These are phyloP conservation scores for Trypanosoma caninum DNA, from an alignment of 208 protist species.

Conservation along the genomic window DNA sequence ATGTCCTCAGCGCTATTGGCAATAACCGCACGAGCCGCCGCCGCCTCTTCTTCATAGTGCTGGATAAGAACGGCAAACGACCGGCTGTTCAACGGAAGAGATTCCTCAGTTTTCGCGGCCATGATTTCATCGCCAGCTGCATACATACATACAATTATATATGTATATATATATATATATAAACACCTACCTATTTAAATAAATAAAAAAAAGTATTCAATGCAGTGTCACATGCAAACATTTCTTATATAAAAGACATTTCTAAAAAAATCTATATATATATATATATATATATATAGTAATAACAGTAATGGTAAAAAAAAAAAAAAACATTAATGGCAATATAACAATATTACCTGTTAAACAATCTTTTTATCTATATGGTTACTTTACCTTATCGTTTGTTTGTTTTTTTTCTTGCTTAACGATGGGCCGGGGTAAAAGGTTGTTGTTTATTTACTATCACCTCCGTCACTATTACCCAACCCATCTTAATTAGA, in stretches of 20 bases:
- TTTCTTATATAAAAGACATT: too few relatives aligned
- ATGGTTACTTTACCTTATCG: too few relatives aligned
- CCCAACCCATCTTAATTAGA: not conserved
- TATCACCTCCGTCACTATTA: not conserved
- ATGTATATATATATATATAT: not conserved
- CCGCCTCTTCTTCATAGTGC: constrained; percentile 19
- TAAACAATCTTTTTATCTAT: too few relatives aligned
- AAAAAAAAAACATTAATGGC: too few relatives aligned
- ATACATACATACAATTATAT: too few relatives aligned
- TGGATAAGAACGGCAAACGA: constrained; percentile 15
- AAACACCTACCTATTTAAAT: not conserved
- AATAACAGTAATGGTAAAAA: too few relatives aligned
- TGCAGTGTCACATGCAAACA: not conserved
- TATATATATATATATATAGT: too few relatives aligned
- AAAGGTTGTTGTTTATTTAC: not conserved
- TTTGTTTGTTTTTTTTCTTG: too few relatives aligned
- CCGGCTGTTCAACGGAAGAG: constrained; percentile 4
- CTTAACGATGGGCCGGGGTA: too few relatives aligned
- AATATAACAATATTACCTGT: too few relatives aligned
- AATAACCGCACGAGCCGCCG: constrained; percentile 8
- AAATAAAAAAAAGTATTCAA: not conserved
- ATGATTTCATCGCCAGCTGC: too few relatives aligned
- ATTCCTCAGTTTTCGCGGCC: constrained; percentile 2
- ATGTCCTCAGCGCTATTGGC: not conserved
- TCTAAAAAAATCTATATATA: too few relatives aligned